Percentiles rank a stretch among this genome's conserved stretches.
Evolutionary conservation across 2,329 filamentous ascomycete species (phyloP).

Genomic region (Ophiocordyceps camponoti-floridani): DNA sequence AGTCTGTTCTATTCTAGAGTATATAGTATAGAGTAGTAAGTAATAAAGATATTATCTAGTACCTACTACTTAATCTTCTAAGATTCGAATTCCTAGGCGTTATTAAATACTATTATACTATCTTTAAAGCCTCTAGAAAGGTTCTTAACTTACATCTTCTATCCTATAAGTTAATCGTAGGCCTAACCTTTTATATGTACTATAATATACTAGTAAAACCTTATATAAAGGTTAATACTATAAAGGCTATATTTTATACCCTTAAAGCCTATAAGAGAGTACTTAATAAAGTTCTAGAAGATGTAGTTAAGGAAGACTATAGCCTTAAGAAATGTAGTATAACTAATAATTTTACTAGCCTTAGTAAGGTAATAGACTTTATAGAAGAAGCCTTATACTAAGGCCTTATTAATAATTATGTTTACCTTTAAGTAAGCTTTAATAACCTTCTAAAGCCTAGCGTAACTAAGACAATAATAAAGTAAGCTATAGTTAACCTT

Average conservation of each 20-base stretch:
- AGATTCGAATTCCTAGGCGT: not conserved
- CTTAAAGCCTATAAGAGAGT: not conserved
- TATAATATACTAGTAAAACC: not conserved
- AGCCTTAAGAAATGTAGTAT: not conserved
- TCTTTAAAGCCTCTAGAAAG: not conserved
- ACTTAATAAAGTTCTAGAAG: not conserved
- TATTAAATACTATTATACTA: not conserved
- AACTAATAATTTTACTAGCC: too few species aligned
- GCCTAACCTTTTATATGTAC: not conserved
- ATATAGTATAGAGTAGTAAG: not conserved
- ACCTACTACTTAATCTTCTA: not conserved
- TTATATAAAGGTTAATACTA: not conserved
- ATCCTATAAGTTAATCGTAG: not conserved
- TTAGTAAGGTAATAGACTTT: too few species aligned
- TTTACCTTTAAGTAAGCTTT: too few species aligned
- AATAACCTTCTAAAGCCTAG: too few species aligned
- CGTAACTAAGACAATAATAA: too few species aligned
- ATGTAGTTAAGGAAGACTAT: not conserved
- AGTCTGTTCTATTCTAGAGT: not conserved
- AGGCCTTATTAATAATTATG: too few species aligned
- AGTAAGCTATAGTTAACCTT: too few species aligned
- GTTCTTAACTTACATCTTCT: not conserved
- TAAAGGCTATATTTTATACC: not conserved
- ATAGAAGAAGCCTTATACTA: too few species aligned
- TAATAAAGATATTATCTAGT: not conserved